A percentile compares a stretch with the other conserved stretches of the same genome.
phyloP scores from a whole-genome alignment of 1,284 basidiomycete species.

The Neonothopanus nambi region DNA sequence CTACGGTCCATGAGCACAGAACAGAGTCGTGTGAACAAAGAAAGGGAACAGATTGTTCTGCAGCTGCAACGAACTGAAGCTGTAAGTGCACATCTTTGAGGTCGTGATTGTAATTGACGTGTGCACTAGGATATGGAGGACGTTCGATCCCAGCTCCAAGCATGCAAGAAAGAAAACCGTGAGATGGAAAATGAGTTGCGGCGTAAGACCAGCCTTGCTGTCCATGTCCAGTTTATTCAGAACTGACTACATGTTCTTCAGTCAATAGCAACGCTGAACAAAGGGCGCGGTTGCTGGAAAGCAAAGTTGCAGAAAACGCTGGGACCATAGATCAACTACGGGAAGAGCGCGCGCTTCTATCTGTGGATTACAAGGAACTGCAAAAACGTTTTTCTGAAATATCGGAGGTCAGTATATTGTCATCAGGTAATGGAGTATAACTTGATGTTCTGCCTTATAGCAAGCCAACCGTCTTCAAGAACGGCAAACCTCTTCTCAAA shows the following conservation, averaged over 20 bases:
- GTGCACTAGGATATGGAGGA: slow-evolving; percentile 69
- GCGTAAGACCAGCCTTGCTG: not conserved
- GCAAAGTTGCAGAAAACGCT: slow-evolving; percentile 62
- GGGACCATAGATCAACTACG: slow-evolving; percentile 70
- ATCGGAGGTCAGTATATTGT: slow-evolving; percentile 50
- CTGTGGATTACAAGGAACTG: slow-evolving; percentile 66
- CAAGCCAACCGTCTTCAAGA: slow-evolving; percentile 61
- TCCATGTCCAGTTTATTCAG: not conserved
- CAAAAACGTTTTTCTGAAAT: slow-evolving; percentile 64
- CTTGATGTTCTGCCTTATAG: slow-evolving; percentile 30
- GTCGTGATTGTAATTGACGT: not conserved
- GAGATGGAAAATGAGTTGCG: slow-evolving; percentile 16
- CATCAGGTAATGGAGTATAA: not conserved
- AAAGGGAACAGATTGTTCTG: slow-evolving; percentile 59
- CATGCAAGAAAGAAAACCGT: slow-evolving; percentile 17
- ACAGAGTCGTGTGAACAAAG: slow-evolving; percentile 58
- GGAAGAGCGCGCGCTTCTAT: slow-evolving; percentile 68
- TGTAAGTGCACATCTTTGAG: slow-evolving; percentile 36
- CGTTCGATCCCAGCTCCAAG: slow-evolving; percentile 52
- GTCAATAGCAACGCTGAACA: slow-evolving; percentile 67
- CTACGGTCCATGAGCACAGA: slow-evolving; percentile 62
- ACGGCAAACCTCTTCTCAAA: slow-evolving; percentile 59
- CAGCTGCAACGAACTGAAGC: slow-evolving; percentile 70
- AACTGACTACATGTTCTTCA: not conserved
- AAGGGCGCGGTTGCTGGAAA: slow-evolving; percentile 64